phyloP scores from a whole-genome alignment of 1,139 yeast species.

The Taphrina deformans region DNA sequence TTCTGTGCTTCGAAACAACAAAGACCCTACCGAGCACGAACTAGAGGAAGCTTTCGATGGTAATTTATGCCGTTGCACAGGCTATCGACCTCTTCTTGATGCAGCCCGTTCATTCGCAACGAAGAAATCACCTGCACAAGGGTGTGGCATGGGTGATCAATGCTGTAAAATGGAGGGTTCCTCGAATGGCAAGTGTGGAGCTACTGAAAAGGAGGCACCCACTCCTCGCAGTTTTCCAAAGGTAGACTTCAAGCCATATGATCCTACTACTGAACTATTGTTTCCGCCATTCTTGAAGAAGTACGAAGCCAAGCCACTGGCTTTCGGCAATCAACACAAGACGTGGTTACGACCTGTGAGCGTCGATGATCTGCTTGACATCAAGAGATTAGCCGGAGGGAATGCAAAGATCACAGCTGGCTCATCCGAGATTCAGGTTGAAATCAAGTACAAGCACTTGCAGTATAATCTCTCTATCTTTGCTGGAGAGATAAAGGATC shows the following conservation, averaged over 20 bases:
- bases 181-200: conserved; percentile 5
- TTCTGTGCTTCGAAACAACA: conserved; percentile 48
- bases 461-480: conserved; percentile 48
- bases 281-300: conserved; percentile 48
- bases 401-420: conserved; percentile 51
- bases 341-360: conserved; percentile 52
- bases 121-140: conserved; percentile 42
- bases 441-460: conserved; percentile 50
- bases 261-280: conserved; percentile 47
- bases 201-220: conserved; percentile 11
- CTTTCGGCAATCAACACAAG: conserved; percentile 47
- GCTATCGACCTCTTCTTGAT: conserved; percentile 53
- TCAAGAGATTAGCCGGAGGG: conserved; percentile 46
- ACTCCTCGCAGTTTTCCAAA: conserved; percentile 20
- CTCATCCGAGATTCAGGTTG: conserved; percentile 53
- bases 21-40: conserved; percentile 47
- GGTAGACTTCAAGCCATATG: conserved; percentile 48
- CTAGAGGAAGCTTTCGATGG: conserved; percentile 52
- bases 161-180: conserved; percentile 23
- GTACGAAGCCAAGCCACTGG: conserved; percentile 44
- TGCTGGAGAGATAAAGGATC: conserved; percentile 50
- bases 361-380: conserved; percentile 46
- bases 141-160: conserved; percentile 39
- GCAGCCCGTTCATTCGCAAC: conserved; percentile 49
- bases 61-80: conserved; percentile 52